These are phyloP conservation scores for Corniculantispora saksenae DNA, from an alignment of 2,329 filamentous ascomycete species.

Conservation along the genomic window DNA sequence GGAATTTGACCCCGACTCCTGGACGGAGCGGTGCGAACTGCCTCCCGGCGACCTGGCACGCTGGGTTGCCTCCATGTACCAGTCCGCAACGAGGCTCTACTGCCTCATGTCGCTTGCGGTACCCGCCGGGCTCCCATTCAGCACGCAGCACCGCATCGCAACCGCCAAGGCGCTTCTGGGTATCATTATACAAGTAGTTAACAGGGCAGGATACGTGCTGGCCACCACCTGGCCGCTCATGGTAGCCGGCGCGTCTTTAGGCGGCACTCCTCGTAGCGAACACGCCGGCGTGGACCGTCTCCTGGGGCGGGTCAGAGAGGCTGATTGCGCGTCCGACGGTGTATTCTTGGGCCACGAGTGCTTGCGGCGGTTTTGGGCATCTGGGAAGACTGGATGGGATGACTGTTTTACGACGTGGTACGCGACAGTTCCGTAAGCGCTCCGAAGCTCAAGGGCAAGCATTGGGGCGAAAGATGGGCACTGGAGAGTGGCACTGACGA, in stretches of 20 bases:
- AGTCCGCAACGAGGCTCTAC: neutral
- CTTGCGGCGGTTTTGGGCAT: neutral
- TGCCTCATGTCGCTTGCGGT: neutral
- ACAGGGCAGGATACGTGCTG: neutral
- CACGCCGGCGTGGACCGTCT: neutral
- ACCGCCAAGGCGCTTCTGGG: neutral
- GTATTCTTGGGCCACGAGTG: neutral
- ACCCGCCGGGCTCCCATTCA: neutral
- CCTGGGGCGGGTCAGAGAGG: neutral
- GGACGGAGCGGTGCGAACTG: too few species aligned
- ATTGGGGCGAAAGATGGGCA: too few species aligned
- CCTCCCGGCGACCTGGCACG: too few species aligned
- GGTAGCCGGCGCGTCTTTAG: neutral
- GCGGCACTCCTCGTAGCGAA: too few species aligned
- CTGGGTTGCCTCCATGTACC: too few species aligned
- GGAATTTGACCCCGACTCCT: too few species aligned
- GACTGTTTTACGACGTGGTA: neutral
- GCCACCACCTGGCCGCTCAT: neutral
- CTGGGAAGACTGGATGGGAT: neutral
- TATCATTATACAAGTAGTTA: neutral
- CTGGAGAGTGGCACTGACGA: too few species aligned
- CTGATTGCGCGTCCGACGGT: neutral
- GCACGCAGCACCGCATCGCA: neutral
- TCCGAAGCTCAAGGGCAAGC: too few species aligned
- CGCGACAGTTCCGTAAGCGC: neutral